Conservation (phyloP, 306 rosid species). For the Purshia tridentata region DNA sequence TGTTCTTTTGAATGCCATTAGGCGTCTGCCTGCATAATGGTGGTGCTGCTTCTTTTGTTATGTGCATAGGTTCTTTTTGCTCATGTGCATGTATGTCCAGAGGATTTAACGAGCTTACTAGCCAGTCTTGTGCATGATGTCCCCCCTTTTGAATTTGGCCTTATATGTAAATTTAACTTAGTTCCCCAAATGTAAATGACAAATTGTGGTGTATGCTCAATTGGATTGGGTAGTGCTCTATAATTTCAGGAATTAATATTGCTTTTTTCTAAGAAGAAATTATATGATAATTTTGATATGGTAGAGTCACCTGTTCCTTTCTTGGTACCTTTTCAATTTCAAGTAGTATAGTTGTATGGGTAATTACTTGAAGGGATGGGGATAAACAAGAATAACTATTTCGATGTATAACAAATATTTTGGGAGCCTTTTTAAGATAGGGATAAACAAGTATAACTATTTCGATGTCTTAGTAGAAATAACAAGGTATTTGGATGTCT, state of each 20-base stretch:
- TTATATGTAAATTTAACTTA: not conserved
- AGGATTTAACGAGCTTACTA: not conserved
- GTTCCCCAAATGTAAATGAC: not conserved
- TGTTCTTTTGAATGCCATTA: not conserved
- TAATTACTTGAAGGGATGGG: not conserved
- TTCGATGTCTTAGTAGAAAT: not conserved
- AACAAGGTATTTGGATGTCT: conserved; percentile 1
- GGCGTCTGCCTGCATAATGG: not conserved
- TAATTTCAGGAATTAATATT: not conserved
- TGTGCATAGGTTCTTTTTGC: not conserved
- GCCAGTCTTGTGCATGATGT: not conserved
- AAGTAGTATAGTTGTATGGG: not conserved
- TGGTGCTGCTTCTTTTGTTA: not conserved
- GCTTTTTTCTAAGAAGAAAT: not conserved
- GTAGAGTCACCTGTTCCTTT: not conserved
- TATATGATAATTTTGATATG: not conserved
- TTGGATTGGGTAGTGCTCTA: not conserved
- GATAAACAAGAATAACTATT: not conserved
- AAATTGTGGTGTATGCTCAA: not conserved
- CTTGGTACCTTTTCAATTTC: not conserved
- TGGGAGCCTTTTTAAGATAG: conserved; percentile 7
- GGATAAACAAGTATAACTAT: not conserved
- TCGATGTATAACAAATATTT: not conserved
- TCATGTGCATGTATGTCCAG: not conserved
- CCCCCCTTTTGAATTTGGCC: not conserved